Evolutionary conservation across 352 stramenopile species (phyloP), one percentile per base, ranked within the genome.

Genomic region (Sclerospora graminicola): DNA sequence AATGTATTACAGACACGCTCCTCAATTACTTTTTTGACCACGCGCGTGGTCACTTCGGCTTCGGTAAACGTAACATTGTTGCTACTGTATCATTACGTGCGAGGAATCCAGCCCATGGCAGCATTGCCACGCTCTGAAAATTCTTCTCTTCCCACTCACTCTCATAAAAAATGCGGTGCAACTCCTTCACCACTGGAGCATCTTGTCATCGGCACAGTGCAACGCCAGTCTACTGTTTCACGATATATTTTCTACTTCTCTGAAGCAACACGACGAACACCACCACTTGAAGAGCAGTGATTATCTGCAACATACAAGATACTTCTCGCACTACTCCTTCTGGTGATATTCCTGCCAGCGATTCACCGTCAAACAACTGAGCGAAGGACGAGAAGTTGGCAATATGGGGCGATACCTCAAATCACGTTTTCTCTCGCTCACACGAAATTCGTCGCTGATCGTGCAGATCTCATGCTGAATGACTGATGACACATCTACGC

Each of bases 401-500:
- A 51, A 89, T 86, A 46, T 89, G 74, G 33, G 77, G 73, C 18
- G 80, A 85, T 5, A 91, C 70, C 46, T 85, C 66, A 21, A 89
- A 69, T 55, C 76, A 84, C 18, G 52, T 60, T 46, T 60, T 59
- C 45, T 89, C 76, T n/a, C n/a, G 31, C 66, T 82, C 24, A 66
- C 50, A 33, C 60, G 52, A 50, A 84, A 86, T 53, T 89, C 76
- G 51, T 91, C 79, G 27, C 74, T 88, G 38, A 89, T 66, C 48
- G 84, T 78, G 45, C 63, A 56, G 32, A 91, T 87, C 45, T 89
- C 76, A 38, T 86, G 67, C 47, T 89, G 77, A 47, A 91, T 89
- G 14, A 78, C 45, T 2, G 74, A 59, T 16, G 76, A 84, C 30
- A 91, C 68, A 33, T 87, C 67, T 18, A 91, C 60, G 50, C 59